Percentiles rank a stretch among this genome's conserved stretches.
Evolutionary conservation across 495 filamentous ascomycete species (phyloP).

Genomic region (Hypoxylon fragiforme): DNA sequence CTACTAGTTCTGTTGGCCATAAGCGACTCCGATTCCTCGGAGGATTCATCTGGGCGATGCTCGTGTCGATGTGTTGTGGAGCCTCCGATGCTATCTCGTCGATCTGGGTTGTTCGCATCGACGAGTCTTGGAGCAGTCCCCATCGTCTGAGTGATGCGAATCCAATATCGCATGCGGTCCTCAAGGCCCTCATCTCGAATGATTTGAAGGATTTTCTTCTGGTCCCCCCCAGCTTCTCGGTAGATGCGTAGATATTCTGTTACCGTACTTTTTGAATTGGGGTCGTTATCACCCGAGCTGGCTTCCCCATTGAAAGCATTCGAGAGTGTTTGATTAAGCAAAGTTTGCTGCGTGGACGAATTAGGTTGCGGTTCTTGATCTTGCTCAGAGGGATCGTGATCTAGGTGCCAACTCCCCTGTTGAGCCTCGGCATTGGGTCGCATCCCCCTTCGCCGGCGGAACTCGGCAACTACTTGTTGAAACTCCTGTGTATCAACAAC

Average conservation of each 20-base stretch:
- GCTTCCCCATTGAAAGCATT: not conserved
- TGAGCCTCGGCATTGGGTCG: not conserved
- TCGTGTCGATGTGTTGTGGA: slow-evolving; percentile 1
- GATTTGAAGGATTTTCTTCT: slow-evolving; percentile 60
- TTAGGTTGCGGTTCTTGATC: too few species aligned
- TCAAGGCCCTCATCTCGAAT: slow-evolving; percentile 63
- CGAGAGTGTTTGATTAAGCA: slow-evolving; percentile 4
- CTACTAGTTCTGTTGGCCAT: slow-evolving; percentile 26
- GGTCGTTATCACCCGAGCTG: slow-evolving; percentile 2
- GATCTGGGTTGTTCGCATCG: not conserved
- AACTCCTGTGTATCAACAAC: slow-evolving; percentile 13
- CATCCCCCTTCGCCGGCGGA: slow-evolving; percentile 11
- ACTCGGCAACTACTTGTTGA: slow-evolving; percentile 29
- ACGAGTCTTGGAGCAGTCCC: slow-evolving; percentile 3
- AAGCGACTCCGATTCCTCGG: slow-evolving; percentile 20
- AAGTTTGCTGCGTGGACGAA: not conserved
- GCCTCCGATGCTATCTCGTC: not conserved
- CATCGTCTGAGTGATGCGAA: slow-evolving; percentile 42
- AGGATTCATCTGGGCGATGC: slow-evolving; percentile 11
- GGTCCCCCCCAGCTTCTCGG: slow-evolving; percentile 59
- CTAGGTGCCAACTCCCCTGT: not conserved
- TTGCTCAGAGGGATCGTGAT: not conserved
- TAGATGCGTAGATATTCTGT: slow-evolving; percentile 56
- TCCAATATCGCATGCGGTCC: slow-evolving; percentile 58
- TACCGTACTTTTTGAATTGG: slow-evolving; percentile 32